These are phyloP conservation scores for Salix udensis DNA, from an alignment of 345 rosid genomes.

Conservation along the genomic window DNA sequence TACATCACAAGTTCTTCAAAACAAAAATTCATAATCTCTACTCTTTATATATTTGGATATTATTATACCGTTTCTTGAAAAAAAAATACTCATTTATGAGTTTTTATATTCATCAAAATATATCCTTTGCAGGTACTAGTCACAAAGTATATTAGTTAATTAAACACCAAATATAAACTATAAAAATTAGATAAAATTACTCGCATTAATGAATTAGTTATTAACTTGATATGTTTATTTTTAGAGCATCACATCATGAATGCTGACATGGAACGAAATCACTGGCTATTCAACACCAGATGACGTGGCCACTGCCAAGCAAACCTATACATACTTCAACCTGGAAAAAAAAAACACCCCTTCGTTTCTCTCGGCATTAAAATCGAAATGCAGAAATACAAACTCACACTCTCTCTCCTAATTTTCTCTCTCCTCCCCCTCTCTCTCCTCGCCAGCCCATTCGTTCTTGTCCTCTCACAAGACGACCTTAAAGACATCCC, in stretches of 20 bases:
- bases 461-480: conserved; percentile 66
- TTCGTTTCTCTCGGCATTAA: neutral
- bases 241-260: neutral
- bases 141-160: no score
- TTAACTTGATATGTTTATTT: no score
- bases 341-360: neutral
- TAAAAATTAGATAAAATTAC: no score
- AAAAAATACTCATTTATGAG: no score
- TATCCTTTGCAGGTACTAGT: no score
- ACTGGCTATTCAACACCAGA: neutral
- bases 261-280: neutral
- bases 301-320: neutral
- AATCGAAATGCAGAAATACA: neutral
- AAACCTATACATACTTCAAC: neutral
- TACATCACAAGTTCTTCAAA: no score
- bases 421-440: conserved; percentile 23
- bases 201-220: no score
- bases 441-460: conserved; percentile 58
- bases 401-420: conserved; percentile 25
- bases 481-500: conserved; percentile 78
- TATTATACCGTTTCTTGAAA: no score
- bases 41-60: no score
- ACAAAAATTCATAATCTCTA: no score
- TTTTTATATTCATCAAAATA: no score
- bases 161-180: no score